Evolutionary conservation across 2,329 filamentous ascomycete genomes (phyloP), one percentile per base, ranked within the genome.

Genomic region (Drechslerella coelobrocha): DNA sequence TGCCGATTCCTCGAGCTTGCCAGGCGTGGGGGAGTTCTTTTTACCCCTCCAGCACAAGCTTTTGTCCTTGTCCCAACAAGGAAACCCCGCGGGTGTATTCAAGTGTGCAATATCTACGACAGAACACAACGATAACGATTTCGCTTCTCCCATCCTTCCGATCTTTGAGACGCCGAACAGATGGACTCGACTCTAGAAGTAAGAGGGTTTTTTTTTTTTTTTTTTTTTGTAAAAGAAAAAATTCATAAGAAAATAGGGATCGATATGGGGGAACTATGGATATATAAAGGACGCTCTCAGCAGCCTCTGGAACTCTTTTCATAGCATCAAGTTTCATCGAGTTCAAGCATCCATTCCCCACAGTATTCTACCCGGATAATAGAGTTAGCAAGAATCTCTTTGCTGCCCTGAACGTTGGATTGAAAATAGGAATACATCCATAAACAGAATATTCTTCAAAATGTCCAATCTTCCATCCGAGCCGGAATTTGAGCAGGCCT

Each of bases 401-500:
- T 41, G n/a, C 48, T 41, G 17, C 34, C 8, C 24, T 14, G 34
- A 19, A 41, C 14, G 47, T 21, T 27, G 34, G 27, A 12, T 52
- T 41, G 54, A 31, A 3, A 19, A 43, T 47, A 45, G 19, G 52
- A 19, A 19, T 23, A 45, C n/a, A 41, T 17, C 29, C 34, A 54
- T 75, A 83, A 75, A 75, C n/a, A n/a, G n/a, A 34, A 34, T 47
- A 52, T 51, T 31, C 31, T 37, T 31, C 45, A 71, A 60, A 21
- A 94, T 95, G 90, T 90, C 92, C 75, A 89, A 94, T 84, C 85
- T 94, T 78, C 87, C 90, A 56, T 82, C 83, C 74, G 93, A 97
- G 86, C 93, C 94, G 78, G 93, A 99, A 84, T 97, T 97, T 84
- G 88, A 97, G 87, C 93, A 97, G 86, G 93, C 93, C 78, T 96